Evolutionary conservation across 2,329 filamentous ascomycete genomes (phyloP).

Genomic region (Sordariomycetes sp.): DNA sequence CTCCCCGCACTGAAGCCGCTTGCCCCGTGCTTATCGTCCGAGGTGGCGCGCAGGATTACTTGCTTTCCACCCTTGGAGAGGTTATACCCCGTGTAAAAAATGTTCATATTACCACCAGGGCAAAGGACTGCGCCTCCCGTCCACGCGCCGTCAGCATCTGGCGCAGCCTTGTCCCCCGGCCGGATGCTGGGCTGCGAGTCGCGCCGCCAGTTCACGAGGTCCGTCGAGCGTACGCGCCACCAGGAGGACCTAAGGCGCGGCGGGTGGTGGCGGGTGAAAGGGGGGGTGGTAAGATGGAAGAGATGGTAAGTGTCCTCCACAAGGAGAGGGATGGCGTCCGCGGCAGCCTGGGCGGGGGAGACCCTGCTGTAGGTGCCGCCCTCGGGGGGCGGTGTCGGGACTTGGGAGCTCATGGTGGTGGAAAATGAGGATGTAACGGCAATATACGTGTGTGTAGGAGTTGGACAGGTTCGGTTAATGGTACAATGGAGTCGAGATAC

Average conservation of each 20-base stretch:
- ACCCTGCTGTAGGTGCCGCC: conserved; percentile 15
- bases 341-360: conserved; percentile 17
- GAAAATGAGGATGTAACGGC: neutral
- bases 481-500: neutral
- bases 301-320: conserved; percentile 23
- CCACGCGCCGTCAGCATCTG: conserved; percentile 22
- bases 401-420: neutral
- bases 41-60: conserved; percentile 17
- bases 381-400: conserved; percentile 15
- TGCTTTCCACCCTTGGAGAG: conserved; percentile 18
- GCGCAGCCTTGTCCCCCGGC: conserved; percentile 12
- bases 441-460: neutral
- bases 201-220: conserved; percentile 18
- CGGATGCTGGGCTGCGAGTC: conserved; percentile 14
- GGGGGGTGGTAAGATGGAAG: conserved; percentile 21
- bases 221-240: conserved; percentile 17
- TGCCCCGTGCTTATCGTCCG: conserved; percentile 15
- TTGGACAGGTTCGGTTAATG: neutral
- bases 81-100: conserved; percentile 26
- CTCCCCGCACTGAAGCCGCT: conserved; percentile 12
- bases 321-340: conserved; percentile 23
- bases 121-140: conserved; percentile 21
- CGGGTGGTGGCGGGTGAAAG: conserved; percentile 20
- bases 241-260: conserved; percentile 19
- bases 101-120: conserved; percentile 19